Evolutionary conservation across 257 asterid species (phyloP).

Genomic region (Solanum raphanifolium): DNA sequence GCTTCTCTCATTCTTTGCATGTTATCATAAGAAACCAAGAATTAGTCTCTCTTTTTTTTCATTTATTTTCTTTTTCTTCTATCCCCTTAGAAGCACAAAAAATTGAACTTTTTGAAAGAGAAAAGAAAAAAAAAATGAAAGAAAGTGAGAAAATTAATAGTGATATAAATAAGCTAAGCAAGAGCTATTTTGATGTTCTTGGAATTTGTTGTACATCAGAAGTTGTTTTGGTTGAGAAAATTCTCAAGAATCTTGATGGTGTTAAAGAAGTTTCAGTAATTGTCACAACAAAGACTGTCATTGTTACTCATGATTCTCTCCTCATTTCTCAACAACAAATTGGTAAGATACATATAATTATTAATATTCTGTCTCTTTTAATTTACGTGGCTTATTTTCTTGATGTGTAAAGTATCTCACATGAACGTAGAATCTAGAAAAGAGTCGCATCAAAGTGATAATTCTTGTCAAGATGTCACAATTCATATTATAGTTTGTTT

Average conservation of each 20-base stretch:
- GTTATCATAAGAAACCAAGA: background rate
- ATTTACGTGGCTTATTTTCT: background rate
- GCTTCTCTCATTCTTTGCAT: background rate
- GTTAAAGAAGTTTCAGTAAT: conserved; percentile 50
- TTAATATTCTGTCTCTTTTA: background rate
- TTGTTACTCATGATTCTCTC: conserved; percentile 53
- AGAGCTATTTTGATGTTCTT: conserved; percentile 80
- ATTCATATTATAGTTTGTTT: background rate
- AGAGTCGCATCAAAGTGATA: background rate
- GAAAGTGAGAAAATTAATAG: background rate
- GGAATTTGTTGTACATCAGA: conserved; percentile 74
- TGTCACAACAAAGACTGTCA: conserved; percentile 52
- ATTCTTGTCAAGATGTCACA: background rate
- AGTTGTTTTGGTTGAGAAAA: conserved; percentile 39
- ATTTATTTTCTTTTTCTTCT: background rate
- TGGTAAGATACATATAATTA: conserved; percentile 20
- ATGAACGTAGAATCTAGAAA: background rate
- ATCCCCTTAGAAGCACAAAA: background rate
- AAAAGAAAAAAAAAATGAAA: background rate
- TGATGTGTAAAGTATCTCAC: too few relatives aligned
- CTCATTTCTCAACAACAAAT: conserved; percentile 48
- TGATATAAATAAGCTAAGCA: background rate
- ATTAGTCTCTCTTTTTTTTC: background rate
- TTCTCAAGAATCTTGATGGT: conserved; percentile 55
- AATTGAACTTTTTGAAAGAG: background rate